These are phyloP conservation scores for Geotrichum fermentans DNA, from an alignment of 1,139 yeast species.

Conservation along the genomic window DNA sequence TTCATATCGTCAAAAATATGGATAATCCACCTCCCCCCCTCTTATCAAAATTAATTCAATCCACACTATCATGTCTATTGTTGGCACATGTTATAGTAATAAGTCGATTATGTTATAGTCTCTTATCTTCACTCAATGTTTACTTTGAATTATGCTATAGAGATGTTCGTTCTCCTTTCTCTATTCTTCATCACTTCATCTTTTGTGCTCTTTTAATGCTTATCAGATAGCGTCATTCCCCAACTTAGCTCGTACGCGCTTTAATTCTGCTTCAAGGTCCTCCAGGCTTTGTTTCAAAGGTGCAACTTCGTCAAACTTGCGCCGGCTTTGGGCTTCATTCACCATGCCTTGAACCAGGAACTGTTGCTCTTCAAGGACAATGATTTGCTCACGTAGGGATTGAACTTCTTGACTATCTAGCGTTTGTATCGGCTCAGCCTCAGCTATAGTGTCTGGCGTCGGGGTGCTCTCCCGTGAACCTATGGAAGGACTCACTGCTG, in stretches of 20 bases:
- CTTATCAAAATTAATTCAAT: too few species aligned
- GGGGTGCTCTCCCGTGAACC: neutral
- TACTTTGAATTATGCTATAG: too few species aligned
- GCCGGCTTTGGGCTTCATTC: conserved; percentile 53
- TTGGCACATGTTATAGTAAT: too few species aligned
- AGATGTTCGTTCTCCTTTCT: too few species aligned
- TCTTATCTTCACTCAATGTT: too few species aligned
- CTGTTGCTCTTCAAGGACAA: conserved; percentile 82
- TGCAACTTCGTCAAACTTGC: conserved; percentile 73
- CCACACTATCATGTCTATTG: too few species aligned
- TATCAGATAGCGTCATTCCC: conserved; percentile 60
- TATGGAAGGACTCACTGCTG: conserved; percentile 4
- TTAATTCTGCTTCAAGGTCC: conserved; percentile 56
- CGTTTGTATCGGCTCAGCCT: neutral
- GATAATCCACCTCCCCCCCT: too few species aligned
- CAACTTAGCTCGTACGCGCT: conserved; percentile 45
- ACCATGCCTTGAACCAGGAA: conserved; percentile 65
- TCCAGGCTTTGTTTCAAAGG: conserved; percentile 54
- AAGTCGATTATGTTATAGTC: too few species aligned
- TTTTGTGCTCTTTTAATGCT: too few species aligned
- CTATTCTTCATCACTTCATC: too few species aligned
- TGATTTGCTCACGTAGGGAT: conserved; percentile 63
- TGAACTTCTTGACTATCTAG: conserved; percentile 45
- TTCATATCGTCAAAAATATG: too few species aligned
- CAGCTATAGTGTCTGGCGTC: neutral